phyloP scores from a whole-genome alignment of 179 eudicot genomes.

The Vitellaria paradoxa region DNA sequence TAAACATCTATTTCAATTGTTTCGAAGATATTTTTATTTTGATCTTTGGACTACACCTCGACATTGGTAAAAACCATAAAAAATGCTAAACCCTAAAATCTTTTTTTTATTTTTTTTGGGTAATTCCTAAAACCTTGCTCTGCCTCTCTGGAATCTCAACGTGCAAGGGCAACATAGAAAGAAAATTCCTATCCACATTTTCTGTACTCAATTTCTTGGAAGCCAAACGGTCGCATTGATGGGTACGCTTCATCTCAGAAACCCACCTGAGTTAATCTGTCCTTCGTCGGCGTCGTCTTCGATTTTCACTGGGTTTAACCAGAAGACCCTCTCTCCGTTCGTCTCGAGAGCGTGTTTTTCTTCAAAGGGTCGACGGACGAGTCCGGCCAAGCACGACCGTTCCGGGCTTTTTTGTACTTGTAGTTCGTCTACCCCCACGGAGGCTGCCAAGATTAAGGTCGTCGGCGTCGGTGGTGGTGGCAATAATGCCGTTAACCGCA shows the following conservation, averaged over 20 bases:
- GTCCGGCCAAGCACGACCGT: slow-evolving; percentile 16
- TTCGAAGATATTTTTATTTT: no score
- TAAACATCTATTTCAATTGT: no score
- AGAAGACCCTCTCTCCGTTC: slow-evolving; percentile 15
- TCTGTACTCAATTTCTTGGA: neutral
- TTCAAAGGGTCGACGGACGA: slow-evolving; percentile 18
- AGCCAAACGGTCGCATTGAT: neutral
- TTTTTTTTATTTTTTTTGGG: no score
- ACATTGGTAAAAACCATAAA: no score
- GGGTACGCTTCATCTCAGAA: slow-evolving; percentile 14
- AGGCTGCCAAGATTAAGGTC: slow-evolving; percentile 87
- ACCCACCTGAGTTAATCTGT: slow-evolving; percentile 19
- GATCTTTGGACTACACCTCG: no score
- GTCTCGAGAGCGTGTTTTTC: slow-evolving; percentile 11
- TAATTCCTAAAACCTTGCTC: no score
- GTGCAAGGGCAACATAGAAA: no score
- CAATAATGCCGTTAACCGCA: slow-evolving; percentile 97
- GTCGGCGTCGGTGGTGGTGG: slow-evolving; percentile 99
- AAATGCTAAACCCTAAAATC: no score
- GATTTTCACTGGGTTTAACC: slow-evolving; percentile 18
- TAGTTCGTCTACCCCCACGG: slow-evolving; percentile 51
- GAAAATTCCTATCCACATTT: neutral
- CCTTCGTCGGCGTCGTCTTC: slow-evolving; percentile 20
- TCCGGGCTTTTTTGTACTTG: slow-evolving; percentile 17
- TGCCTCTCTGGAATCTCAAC: no score